A percentile compares a stretch with the other conserved stretches of the same genome.
Conservation (phyloP, 352 stramenopile genomes). For the Phytophthora tentaculata region DNA sequence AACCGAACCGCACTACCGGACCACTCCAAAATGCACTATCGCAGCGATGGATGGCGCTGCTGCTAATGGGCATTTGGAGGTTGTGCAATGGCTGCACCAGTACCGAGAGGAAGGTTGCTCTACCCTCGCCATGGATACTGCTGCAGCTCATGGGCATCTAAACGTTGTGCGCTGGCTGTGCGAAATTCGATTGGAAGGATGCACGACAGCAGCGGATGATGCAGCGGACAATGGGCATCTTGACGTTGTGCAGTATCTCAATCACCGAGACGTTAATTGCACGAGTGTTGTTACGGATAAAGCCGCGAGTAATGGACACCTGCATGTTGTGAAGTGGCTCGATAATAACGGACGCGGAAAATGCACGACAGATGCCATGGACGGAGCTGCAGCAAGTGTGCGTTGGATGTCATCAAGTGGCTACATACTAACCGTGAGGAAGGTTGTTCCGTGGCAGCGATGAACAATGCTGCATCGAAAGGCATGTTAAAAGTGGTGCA, state of each 20-base stretch:
- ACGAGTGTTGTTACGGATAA: too few relatives aligned
- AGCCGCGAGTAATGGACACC: too few relatives aligned
- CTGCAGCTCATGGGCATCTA: constrained; percentile 16
- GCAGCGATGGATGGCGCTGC: constrained; percentile 20
- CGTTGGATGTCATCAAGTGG: too few relatives aligned
- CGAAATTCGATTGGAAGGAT: constrained; percentile 18
- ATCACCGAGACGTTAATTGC: background rate
- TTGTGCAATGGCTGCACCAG: constrained; percentile 21
- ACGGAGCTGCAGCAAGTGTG: too few relatives aligned
- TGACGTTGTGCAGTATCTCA: constrained; percentile 17
- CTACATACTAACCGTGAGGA: background rate
- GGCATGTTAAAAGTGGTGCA: background rate
- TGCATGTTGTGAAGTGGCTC: too few relatives aligned
- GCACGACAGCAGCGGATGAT: constrained; percentile 15
- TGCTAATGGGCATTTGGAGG: constrained; percentile 15
- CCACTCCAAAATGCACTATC: constrained; percentile 6
- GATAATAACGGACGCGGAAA: too few relatives aligned
- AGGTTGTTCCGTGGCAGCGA: background rate
- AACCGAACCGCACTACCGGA: background rate
- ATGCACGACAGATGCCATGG: too few relatives aligned
- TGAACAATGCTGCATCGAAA: background rate
- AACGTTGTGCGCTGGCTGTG: constrained; percentile 12
- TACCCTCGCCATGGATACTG: constrained; percentile 13
- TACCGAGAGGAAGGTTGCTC: constrained; percentile 16
- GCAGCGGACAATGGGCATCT: constrained; percentile 6